These are phyloP conservation scores for Pleurotus ostreatus DNA, from an alignment of 768 basidiomycete genomes.

Conservation along the genomic window DNA sequence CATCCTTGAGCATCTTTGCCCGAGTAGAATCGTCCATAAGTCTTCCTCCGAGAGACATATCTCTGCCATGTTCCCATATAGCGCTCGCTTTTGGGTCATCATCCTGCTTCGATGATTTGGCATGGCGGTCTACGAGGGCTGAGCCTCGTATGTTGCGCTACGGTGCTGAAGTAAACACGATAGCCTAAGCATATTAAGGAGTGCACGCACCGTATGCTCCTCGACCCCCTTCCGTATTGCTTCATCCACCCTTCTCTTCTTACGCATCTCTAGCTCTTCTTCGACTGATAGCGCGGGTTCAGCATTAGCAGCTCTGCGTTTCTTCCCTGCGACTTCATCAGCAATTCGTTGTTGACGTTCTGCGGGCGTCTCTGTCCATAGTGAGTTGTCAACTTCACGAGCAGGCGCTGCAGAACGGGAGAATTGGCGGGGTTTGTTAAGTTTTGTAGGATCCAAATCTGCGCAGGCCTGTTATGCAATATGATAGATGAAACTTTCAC, in stretches of 20 bases:
- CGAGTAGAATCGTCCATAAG: constrained; percentile 88
- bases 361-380: constrained; percentile 98
- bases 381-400: constrained; percentile 49
- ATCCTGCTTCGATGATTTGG: constrained; percentile 29
- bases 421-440: constrained; percentile 74
- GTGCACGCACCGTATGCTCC: constrained; percentile 63
- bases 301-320: constrained; percentile 62
- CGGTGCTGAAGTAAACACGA: neutral
- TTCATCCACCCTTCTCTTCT: constrained; percentile 61
- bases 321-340: constrained; percentile 93
- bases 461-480: constrained; percentile 4
- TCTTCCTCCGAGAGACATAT: constrained; percentile 85
- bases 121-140: constrained; percentile 54
- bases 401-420: constrained; percentile 49
- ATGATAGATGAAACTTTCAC: neutral
- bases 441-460: constrained; percentile 87
- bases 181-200: neutral
- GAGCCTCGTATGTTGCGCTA: constrained; percentile 48
- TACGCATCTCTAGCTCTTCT: constrained; percentile 39
- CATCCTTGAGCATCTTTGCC: constrained; percentile 73
- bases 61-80: constrained; percentile 91
- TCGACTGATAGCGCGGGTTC: constrained; percentile 38
- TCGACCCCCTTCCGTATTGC: constrained; percentile 72
- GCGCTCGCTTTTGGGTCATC: constrained; percentile 50
- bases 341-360: constrained; percentile 88